Base-by-base conservation (phyloP, 1,284 basidiomycete genomes). In the Inonotus obliquus region DNA sequence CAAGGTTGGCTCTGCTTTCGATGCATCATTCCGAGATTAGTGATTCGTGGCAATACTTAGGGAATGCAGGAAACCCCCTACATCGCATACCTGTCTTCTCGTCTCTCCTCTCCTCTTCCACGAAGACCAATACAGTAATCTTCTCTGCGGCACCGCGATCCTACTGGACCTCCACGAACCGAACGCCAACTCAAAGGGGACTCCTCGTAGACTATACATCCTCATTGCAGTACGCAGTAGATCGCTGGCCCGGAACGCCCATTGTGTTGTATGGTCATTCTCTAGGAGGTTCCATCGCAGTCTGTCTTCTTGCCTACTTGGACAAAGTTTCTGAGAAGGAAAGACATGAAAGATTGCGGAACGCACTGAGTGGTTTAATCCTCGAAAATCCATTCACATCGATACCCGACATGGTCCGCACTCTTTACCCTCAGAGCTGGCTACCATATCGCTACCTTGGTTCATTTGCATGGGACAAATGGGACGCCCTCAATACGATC, bases 361-460 rank as follows among this genome's bases (percentile, higher is more conserved):
- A 56, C 6, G 58, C 45, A 52, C 68, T 79, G 9, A 62, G 63
- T 21, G 80, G 77, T 1, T 65, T 81, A 6, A 70, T 82, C 2
- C 69, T 83, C 10, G 81, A 83, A 67, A 83, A 83, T 66, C 77
- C 81, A 0, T 78, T 83, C 63, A 67, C 77, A 0, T 80, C 78
- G 5, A 76, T 82, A n/a, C 77, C 78, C 0, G 75, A 67, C 21
- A 82, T 83, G 81, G 74, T 82, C 2, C 68, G 70, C 21, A 76
- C 79, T 4, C 68, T 83, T 3, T 83, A 83, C 63, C 78, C 81
- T 0, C 75, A 79, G 55, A 69, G 67, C 29, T 81, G 79, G 80
- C 63, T 82, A 5, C 81, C 80, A 0, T 82, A 82, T 63, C 78
- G 74, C 38, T 77, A 80, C 64, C 74, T 82, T 38, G 74, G 74